A percentile compares a stretch with the other conserved stretches of the same genome.
Evolutionary conservation across 768 basidiomycete genomes (phyloP).

Genomic region (Auriscalpium microsporum): DNA sequence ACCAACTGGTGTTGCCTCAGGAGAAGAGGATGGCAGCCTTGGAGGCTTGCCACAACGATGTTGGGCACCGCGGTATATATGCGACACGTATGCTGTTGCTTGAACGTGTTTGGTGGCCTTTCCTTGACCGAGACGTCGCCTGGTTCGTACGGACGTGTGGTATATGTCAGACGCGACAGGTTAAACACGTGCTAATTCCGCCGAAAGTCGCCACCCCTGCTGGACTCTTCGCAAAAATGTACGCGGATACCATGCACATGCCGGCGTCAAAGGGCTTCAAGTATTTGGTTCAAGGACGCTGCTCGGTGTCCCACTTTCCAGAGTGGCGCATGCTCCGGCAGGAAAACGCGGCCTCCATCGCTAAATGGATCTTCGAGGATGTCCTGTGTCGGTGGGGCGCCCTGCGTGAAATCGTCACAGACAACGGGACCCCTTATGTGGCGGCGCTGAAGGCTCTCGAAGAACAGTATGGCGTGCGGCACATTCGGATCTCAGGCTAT

Average conservation of each 20-base stretch:
- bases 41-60: constrained; percentile 10
- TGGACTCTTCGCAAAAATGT: constrained; percentile 25
- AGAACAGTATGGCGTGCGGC: constrained; percentile 25
- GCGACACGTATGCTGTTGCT: constrained; percentile 1
- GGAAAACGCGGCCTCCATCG: constrained; percentile 22
- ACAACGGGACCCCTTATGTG: constrained; percentile 31
- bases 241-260: constrained; percentile 36
- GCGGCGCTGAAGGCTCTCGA: constrained; percentile 17
- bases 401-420: constrained; percentile 29
- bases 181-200: constrained; percentile 15
- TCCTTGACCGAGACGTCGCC: constrained; percentile 10
- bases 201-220: constrained; percentile 13
- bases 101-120: constrained; percentile 21
- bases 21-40: constrained; percentile 3
- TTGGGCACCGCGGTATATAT: constrained; percentile 15
- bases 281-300: constrained; percentile 30
- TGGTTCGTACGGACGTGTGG: constrained; percentile 26
- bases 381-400: constrained; percentile 33
- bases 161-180: constrained; percentile 26
- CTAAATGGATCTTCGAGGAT: constrained; percentile 28
- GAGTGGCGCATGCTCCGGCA: constrained; percentile 23
- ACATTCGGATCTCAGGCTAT: constrained; percentile 34
- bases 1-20: constrained; percentile 14
- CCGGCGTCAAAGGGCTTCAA: constrained; percentile 24
- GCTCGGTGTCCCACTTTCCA: constrained; percentile 25